Evolutionary conservation across 257 asterid species (phyloP).

Genomic region (Scutellaria barbata): DNA sequence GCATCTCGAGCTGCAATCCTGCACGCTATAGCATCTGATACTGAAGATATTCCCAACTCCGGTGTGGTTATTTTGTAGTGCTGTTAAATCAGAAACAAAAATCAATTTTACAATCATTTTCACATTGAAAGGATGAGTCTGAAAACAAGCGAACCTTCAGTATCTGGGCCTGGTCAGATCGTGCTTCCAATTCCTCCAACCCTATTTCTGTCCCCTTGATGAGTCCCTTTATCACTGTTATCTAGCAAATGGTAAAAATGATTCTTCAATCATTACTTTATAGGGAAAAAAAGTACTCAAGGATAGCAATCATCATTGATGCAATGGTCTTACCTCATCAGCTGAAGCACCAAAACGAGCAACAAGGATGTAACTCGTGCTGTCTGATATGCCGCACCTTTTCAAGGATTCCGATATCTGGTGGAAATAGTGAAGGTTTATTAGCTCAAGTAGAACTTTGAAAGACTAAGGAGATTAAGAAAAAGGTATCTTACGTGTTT

Average conservation of each 20-base stretch:
- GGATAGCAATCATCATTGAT: conserved; percentile 5
- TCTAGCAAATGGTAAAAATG: conserved; percentile 42
- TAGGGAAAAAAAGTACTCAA: background rate
- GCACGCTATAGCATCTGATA: conserved; percentile 78
- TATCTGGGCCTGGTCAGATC: conserved; percentile 74
- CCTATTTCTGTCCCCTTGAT: too few relatives aligned
- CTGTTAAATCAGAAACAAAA: conserved; percentile 47
- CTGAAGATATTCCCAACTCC: conserved; percentile 79
- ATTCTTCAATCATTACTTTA: background rate
- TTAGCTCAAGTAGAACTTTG: too few relatives aligned
- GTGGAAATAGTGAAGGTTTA: too few relatives aligned
- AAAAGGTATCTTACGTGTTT: too few relatives aligned
- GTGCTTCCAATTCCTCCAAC: conserved; percentile 71
- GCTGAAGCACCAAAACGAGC: too few relatives aligned
- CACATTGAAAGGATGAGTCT: background rate
- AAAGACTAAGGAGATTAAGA: too few relatives aligned
- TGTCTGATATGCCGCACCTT: too few relatives aligned
- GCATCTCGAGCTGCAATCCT: conserved; percentile 92
- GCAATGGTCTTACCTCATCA: conserved; percentile 59
- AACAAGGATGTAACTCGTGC: too few relatives aligned
- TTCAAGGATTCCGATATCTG: too few relatives aligned
- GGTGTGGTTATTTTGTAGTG: conserved; percentile 72
- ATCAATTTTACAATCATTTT: conserved; percentile 5
- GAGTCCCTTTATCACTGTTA: conserved; percentile 55
- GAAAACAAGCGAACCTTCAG: conserved; percentile 59